These are phyloP conservation scores for Saccharomycopsis sp. DNA, from an alignment of 805 yeast genomes.

Conservation along the genomic window DNA sequence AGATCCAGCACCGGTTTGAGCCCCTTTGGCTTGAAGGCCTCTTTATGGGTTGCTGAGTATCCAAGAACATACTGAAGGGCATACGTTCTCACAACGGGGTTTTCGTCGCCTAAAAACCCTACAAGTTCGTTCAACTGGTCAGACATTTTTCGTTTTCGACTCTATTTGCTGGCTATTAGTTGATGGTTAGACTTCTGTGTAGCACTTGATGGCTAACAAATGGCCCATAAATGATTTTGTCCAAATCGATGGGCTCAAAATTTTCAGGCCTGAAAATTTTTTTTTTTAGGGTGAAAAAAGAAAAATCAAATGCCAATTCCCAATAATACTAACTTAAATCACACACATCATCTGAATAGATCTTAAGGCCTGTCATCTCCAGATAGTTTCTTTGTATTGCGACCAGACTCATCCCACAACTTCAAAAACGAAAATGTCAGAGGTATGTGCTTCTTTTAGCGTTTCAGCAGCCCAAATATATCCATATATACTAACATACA, in stretches of 20 bases:
- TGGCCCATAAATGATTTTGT: not conserved
- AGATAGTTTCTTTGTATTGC: too few relatives aligned
- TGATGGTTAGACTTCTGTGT: not conserved
- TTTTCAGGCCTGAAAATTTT: not conserved
- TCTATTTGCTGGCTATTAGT: not conserved
- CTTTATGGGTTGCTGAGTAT: constrained; percentile 18
- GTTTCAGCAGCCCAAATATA: too few relatives aligned
- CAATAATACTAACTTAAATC: not conserved
- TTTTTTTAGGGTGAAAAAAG: not conserved
- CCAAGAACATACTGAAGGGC: constrained; percentile 21
- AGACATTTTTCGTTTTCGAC: not conserved
- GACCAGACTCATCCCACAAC: too few relatives aligned
- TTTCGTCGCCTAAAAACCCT: constrained; percentile 20
- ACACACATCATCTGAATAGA: not conserved
- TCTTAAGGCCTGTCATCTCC: too few relatives aligned
- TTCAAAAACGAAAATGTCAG: not conserved
- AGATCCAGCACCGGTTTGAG: constrained; percentile 19
- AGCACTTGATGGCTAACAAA: not conserved
- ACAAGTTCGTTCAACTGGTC: constrained; percentile 21
- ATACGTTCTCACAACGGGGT: constrained; percentile 17
- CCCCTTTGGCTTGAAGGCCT: constrained; percentile 16
- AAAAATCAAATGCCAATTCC: not conserved
- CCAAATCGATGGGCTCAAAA: not conserved
- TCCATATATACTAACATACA: constrained; percentile 6
- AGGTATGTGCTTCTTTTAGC: not conserved